Base-by-base conservation (phyloP, 2,329 filamentous ascomycete genomes). In the Fusarium continuum region DNA sequence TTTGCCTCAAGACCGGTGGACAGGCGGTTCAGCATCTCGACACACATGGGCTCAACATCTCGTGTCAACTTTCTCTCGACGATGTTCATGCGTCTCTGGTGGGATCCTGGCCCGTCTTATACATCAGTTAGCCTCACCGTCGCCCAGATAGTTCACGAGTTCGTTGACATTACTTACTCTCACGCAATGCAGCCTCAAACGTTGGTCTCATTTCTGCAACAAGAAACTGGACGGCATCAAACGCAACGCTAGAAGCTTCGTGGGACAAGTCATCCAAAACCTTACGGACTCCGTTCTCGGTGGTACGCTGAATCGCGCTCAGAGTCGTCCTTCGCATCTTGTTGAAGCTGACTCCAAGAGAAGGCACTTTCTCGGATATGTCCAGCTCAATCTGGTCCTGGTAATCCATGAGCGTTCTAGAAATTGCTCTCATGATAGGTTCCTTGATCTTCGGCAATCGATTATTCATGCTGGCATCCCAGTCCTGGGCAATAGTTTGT, bases 391-490 rank as follows among this genome's bases (percentile, higher is more conserved):
- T 26, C 4, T 29, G 13, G 1, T 40, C 9, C 32, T 63, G 8
- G 32, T 60, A 62, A 4, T 46, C 8, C 0, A 10, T 17, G 51
- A 60, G 63, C 1, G 45, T 6, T 4, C 2, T 4, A 0, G 22
- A 35, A 9, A 51, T 55, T 0, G 25, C 28, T 4, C 20, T 4
- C 36, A 61, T 41, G 23, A 61, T 61, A 0, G 58, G 39, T 0
- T 7, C 9, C 14, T 25, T 48, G 7, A 56, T 25, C 5, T 16
- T 16, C 0, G 41, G 48, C 4, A 56, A 47, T 9, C 36, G 10
- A 6, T 14, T n/a, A 26, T 64, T 57, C 25, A 64, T 39, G 6
- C 31, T 45, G 4, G 5, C 4, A 6, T 59, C 36, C 54, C 58
- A 65, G 2, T 48, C 39, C 0, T 40, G 32, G 2, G 35, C 48